Evolutionary conservation across 2,329 filamentous ascomycete genomes (phyloP).

Genomic region (Calonectria honghensis): DNA sequence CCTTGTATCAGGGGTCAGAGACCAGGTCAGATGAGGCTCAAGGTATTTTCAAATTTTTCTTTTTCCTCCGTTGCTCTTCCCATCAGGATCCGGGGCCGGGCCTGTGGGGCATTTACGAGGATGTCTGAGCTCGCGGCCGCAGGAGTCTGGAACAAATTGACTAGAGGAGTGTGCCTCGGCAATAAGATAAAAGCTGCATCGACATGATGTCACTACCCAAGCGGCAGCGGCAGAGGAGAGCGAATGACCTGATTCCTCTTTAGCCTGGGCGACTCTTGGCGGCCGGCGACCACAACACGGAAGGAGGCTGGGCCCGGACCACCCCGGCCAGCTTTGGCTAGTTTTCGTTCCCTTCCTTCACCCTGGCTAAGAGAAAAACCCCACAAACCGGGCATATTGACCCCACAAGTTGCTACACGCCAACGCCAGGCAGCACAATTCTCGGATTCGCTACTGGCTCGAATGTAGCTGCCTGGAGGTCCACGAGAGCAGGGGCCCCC

Average conservation of each 20-base stretch:
- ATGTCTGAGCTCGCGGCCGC: background rate
- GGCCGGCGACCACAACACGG: slow-evolving; percentile 1
- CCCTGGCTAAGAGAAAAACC: slow-evolving; percentile 12
- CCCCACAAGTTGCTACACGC: slow-evolving; percentile 34
- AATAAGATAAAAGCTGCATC: background rate
- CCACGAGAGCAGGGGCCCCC: background rate
- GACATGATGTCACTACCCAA: slow-evolving; percentile 3
- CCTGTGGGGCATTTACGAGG: background rate
- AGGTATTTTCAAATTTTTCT: slow-evolving; percentile 10
- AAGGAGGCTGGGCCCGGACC: background rate
- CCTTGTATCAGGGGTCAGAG: background rate
- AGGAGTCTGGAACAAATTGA: slow-evolving; percentile 21
- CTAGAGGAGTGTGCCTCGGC: slow-evolving; percentile 7
- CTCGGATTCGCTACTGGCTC: slow-evolving; percentile 7
- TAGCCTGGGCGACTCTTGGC: slow-evolving; percentile 16
- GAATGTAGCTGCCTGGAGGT: slow-evolving; percentile 43
- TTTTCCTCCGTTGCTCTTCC: slow-evolving; percentile 11
- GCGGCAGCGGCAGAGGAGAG: background rate
- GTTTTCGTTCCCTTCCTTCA: slow-evolving; percentile 33
- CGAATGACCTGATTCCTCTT: slow-evolving; percentile 21
- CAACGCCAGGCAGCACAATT: slow-evolving; percentile 46
- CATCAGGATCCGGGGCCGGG: background rate
- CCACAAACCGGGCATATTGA: slow-evolving; percentile 9
- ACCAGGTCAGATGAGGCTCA: slow-evolving; percentile 33
- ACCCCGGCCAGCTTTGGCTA: background rate